These are phyloP conservation scores for Raphanus raphanistrum DNA, from an alignment of 345 rosid genomes.

Conservation along the genomic window DNA sequence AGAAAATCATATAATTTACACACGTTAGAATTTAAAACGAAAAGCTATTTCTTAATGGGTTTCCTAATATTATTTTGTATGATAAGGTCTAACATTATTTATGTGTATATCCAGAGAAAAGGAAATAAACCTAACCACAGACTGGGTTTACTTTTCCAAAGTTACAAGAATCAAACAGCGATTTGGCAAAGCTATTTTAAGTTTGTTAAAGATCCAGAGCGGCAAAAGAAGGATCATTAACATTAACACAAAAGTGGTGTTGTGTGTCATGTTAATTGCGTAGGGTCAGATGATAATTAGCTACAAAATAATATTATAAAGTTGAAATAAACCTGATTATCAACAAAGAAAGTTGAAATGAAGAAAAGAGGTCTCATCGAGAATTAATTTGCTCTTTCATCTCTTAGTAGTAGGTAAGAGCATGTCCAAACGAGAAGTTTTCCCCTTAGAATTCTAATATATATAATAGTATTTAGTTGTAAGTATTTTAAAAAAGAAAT, in stretches of 20 bases:
- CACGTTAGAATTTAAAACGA: background rate
- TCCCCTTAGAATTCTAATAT: too few relatives aligned
- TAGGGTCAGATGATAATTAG: constrained; percentile 36
- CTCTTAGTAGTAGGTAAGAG: constrained; percentile 30
- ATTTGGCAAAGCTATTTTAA: constrained; percentile 21
- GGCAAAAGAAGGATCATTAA: constrained; percentile 24
- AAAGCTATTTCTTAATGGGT: constrained; percentile 19
- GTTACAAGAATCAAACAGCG: constrained; percentile 8
- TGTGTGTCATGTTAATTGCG: constrained; percentile 14
- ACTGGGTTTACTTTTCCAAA: constrained; percentile 20
- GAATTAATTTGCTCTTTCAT: constrained; percentile 31
- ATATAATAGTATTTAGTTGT: too few relatives aligned
- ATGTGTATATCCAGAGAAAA: constrained; percentile 24
- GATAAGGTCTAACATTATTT: constrained; percentile 10
- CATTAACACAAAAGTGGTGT: constrained; percentile 17
- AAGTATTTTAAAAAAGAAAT: too few relatives aligned
- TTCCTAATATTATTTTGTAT: background rate
- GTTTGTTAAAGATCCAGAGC: constrained; percentile 33
- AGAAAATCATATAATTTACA: constrained; percentile 13
- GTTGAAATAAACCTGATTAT: constrained; percentile 17
- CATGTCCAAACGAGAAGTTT: too few relatives aligned
- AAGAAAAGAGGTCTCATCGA: background rate
- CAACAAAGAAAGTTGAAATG: background rate
- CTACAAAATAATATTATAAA: constrained; percentile 22
- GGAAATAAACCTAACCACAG: constrained; percentile 23